phyloP scores from a whole-genome alignment of 2,329 filamentous ascomycete genomes.

The Myriosclerotinia curreyana region DNA sequence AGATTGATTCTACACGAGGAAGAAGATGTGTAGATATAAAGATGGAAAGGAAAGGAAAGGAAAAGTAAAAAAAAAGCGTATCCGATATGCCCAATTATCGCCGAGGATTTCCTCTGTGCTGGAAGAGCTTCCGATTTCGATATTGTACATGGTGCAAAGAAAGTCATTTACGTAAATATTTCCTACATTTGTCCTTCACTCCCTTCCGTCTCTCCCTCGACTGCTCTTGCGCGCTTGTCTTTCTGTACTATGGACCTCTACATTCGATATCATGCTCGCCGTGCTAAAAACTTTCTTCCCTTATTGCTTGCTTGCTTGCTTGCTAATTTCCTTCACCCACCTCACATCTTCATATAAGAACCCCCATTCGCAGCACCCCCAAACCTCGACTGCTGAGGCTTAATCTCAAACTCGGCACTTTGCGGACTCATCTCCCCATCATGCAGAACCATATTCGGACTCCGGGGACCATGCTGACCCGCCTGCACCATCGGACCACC shows the following conservation, averaged over 20 bases:
- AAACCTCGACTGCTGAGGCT: slow-evolving; percentile 9
- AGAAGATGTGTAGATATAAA: too few relatives aligned
- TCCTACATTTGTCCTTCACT: background rate
- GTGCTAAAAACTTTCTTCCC: background rate
- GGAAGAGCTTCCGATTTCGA: background rate
- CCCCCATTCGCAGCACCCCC: slow-evolving; percentile 5
- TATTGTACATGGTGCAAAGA: slow-evolving; percentile 7
- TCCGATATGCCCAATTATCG: background rate
- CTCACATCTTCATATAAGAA: slow-evolving; percentile 7
- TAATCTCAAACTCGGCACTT: slow-evolving; percentile 3
- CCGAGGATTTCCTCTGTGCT: background rate
- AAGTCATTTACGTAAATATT: slow-evolving; percentile 13
- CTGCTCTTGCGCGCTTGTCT: too few relatives aligned
- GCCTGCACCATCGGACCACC: background rate
- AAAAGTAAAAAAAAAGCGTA: background rate
- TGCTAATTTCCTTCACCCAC: background rate
- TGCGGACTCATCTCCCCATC: slow-evolving; percentile 2
- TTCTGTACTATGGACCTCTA: too few relatives aligned
- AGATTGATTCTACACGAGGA: too few relatives aligned
- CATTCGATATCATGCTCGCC: background rate
- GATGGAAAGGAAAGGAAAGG: background rate
- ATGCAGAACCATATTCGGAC: slow-evolving; percentile 3
- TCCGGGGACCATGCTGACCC: background rate
- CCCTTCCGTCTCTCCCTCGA: too few relatives aligned
- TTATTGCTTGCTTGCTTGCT: too few relatives aligned